Evolutionary conservation across 768 basidiomycete species (phyloP), one percentile per base, ranked within the genome.

Genomic region (Lentinula edodes): DNA sequence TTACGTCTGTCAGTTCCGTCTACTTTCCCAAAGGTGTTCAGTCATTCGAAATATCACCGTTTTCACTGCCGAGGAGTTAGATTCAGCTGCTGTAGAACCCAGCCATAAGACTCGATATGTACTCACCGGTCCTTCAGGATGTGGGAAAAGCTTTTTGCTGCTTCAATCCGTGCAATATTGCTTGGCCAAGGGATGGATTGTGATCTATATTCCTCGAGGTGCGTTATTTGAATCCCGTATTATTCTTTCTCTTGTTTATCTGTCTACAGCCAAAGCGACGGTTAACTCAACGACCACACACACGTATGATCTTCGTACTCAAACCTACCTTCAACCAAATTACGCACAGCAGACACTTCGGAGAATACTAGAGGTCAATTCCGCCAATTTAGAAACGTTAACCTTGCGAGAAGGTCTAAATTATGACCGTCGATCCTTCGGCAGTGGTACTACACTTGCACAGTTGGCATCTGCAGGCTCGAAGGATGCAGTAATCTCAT

Each of bases 201-300:
- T 93, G 16, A 72, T 95, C 16, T 97, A 95, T 70, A 82, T 94
- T 28, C 93, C 95, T 3, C 79, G 88, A 74, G 85, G 92, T 91
- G 36, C 52, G 80, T 72, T 39, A 18, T 16, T 28, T 28, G 28
- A 46, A 6, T 23, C 23, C 36, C 8, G 34, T 9, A 4, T 46
- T 10, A 38, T 9, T 42, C 13, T 41, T 41, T 23, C 2, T 34
- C 58, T 46, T 28, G 36, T 20, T 45, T 9, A 20, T n/a, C 2
- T 18, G 3, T 48, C 3, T 20, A 20, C 52, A 74, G 73, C 61
- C 70, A 76, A 80, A 61, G 76, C 75, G 52, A 77, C 92, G 48
- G 88, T 94, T 45, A 86, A 93, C 72, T 90, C 89, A 7, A 86
- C 88, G 1, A 88, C 88, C 0, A 72, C 83, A 2, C 88, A 92